Base-by-base conservation (phyloP, 768 basidiomycete species). In the Suillus alpinus region DNA sequence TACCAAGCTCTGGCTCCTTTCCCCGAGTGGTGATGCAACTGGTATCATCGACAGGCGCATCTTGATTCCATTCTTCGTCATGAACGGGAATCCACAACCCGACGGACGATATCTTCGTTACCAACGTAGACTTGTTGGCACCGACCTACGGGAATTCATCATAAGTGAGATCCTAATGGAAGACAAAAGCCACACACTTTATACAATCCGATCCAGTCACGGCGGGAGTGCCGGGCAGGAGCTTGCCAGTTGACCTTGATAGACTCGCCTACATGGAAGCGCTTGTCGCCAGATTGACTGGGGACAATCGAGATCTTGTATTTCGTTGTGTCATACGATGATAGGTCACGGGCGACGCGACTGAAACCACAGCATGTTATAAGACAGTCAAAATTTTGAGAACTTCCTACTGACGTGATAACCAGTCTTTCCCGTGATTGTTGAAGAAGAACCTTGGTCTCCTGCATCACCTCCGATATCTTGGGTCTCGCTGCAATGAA, bases 141-240 rank as follows among this genome's bases (percentile, higher is more conserved):
- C 92, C 95, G 56, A 95, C 81, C 91, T 92, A 67, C 58, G 53
- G 31, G 37, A 56, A 47, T 23, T 23, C 13, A 53, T 32, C 32
- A 47, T 66, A 40, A 59, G 34, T 63, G 41, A 31, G 39, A 43
- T 56, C 6, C 31, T 26, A 20, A 41, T 50, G 20, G 23, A 31
- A n/a, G 4, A 56, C 31, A 39, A 41, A 44, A 2, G 52, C 55
- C 51, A 69, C 78, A 43, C 66, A 92, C 92, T 71, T 89, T 82
- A 70, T 94, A 94, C 29, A 98, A 84, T 14, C 95, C 97, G 68
- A 99, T 91, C 97, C 97, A 98, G 72, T 99, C 97, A 66, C 87
- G 86, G 13, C 92, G 83, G 13, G 95, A 95, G 70, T 98, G 96
- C 58, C 85, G 83, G 39, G 78, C 75, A 1, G 96, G 95, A 1